Percentiles rank a stretch among this genome's conserved stretches.
Evolutionary conservation across 805 yeast genomes (phyloP).

Genomic region (Wilhelminamyces savonicus): DNA sequence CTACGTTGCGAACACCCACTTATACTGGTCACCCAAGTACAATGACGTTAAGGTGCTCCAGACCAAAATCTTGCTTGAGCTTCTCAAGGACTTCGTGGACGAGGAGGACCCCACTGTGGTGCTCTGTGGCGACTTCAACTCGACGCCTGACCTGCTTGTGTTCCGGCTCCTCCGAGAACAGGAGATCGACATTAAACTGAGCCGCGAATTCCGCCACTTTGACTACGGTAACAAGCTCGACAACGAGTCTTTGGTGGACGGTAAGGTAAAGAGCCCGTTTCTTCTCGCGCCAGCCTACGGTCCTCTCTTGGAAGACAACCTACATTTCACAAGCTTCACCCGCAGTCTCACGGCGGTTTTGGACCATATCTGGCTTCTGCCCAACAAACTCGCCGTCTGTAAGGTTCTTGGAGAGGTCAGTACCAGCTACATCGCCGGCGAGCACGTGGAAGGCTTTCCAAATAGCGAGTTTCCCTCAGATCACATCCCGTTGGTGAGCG

Average conservation of each 20-base stretch:
- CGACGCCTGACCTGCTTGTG: conserved; percentile 44
- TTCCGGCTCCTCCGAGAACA: conserved; percentile 36
- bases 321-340: conserved; percentile 33
- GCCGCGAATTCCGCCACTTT: conserved; percentile 6
- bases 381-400: conserved; percentile 29
- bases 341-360: conserved; percentile 45
- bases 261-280: conserved; percentile 11
- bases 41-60: conserved; percentile 52
- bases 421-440: conserved; percentile 17
- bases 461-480: conserved; percentile 56
- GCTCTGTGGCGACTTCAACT: conserved; percentile 54
- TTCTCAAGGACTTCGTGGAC: conserved; percentile 6
- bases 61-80: conserved; percentile 31
- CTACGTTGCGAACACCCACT: conserved; percentile 52
- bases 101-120: conserved; percentile 15
- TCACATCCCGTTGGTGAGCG: conserved; percentile 36
- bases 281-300: conserved; percentile 10
- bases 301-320: conserved; percentile 8
- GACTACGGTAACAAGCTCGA: conserved; percentile 11
- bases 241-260: conserved; percentile 5
- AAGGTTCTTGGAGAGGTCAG: conserved; percentile 50
- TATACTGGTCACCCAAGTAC: conserved; percentile 48
- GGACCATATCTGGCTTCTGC: conserved; percentile 54
- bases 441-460: conserved; percentile 40
- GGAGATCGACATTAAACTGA: conserved; percentile 2